Evolutionary conservation across 2,329 filamentous ascomycete genomes (phyloP), one percentile per base, ranked within the genome.

Genomic region (Colletotrichum horii): DNA sequence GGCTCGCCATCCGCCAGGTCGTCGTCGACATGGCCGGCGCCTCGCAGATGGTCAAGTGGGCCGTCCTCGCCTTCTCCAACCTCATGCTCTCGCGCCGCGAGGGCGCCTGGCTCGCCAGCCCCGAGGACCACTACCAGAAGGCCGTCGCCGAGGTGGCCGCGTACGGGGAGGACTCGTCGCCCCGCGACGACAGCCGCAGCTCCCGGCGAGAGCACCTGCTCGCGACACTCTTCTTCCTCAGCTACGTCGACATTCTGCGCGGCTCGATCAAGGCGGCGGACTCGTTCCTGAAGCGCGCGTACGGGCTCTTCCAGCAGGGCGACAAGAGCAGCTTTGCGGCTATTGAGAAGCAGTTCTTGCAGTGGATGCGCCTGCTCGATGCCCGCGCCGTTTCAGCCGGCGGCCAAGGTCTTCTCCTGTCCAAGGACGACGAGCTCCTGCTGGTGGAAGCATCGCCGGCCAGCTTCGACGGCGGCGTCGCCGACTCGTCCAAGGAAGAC

Each of bases 341-440:
- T 1, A 78, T 85, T 4, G 89, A 91, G 77, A 85, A 86, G 75
- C 86, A 88, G 11, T 78, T 91, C 0, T 83, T 91, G 38, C 87
- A 87, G 4, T 91, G 89, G 90, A 85, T 91, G 43, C 87, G 89
- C 5, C 83, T 91, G 4, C 83, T 91, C 4, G 90, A 91, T 77
- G 89, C 88, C 2, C 84, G 89, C 12, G 89, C 89, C 6, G 89
- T 91, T 15, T 89, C 88, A 4, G 89, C 89, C 2, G 90, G 90
- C 4, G 89, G 89, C 2, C 89, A 91, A 71, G 89, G 89, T 0
- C 81, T 90, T 2, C 90, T 91, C 70, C 81, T 91, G 2, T 83
- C 84, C 8, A 86, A 89, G 15, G 85, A 87, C 16, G 86, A 89
- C 55, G 88, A 89, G 71, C 80, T 82, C 2, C 79, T 89, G 9